Percentiles rank a stretch among this genome's conserved stretches.
These are phyloP conservation scores for Fusarium chuoi DNA, from an alignment of 2,329 filamentous ascomycete genomes.

Conservation along the genomic window DNA sequence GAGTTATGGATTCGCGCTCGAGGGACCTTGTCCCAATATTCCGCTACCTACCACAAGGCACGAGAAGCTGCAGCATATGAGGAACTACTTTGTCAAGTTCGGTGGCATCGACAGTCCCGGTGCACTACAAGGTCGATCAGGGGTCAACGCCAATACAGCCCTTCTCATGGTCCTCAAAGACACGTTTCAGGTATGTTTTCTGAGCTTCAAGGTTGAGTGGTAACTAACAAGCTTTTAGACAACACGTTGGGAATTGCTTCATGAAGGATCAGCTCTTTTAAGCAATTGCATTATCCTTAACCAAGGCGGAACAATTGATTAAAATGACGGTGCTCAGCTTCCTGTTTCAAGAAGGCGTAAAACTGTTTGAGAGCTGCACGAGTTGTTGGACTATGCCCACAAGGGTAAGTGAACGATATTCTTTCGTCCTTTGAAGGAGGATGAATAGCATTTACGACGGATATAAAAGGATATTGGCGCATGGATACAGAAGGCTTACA, in stretches of 20 bases:
- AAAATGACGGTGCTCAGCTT: neutral
- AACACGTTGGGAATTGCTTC: slow-evolving; percentile 90
- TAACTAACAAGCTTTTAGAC: slow-evolving; percentile 52
- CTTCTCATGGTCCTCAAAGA: slow-evolving; percentile 84
- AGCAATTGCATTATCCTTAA: slow-evolving; percentile 77
- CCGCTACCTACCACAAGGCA: slow-evolving; percentile 66
- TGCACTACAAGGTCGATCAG: slow-evolving; percentile 76
- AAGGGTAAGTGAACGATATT: neutral
- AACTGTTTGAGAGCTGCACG: neutral
- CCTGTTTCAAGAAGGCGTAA: neutral
- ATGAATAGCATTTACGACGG: neutral
- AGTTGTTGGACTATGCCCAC: neutral
- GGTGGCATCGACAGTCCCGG: slow-evolving; percentile 79
- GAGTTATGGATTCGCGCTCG: slow-evolving; percentile 92
- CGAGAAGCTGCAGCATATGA: slow-evolving; percentile 81
- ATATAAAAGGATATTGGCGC: slow-evolving; percentile 17
- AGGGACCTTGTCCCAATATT: slow-evolving; percentile 73
- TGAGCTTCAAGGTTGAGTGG: neutral
- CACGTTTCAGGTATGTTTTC: slow-evolving; percentile 65
- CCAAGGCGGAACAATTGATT: slow-evolving; percentile 45
- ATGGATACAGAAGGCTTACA: slow-evolving; percentile 1
- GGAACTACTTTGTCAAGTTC: slow-evolving; percentile 77
- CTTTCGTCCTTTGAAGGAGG: neutral
- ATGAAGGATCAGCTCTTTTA: slow-evolving; percentile 84
- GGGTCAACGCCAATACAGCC: slow-evolving; percentile 85